Conservation (phyloP, 2,329 filamentous ascomycete species). For the Colletotrichum graminicola region DNA sequence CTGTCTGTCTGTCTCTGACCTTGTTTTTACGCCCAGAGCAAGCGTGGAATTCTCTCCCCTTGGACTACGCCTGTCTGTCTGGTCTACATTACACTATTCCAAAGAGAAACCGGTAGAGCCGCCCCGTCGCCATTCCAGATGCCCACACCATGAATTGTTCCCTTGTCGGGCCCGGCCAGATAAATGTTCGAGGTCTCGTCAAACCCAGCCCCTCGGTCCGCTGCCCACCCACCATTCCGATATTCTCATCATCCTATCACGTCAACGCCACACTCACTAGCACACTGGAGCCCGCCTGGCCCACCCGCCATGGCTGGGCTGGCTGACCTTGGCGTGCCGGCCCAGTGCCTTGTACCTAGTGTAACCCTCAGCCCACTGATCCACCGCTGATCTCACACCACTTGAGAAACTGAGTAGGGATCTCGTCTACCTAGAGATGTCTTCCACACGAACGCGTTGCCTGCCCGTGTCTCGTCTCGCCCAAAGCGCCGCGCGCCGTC, state of each 20-base stretch:
- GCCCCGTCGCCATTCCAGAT: constrained; percentile 17
- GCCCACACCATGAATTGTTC: constrained; percentile 26
- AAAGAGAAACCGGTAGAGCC: not conserved
- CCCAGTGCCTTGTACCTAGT: not conserved
- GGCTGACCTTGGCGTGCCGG: not conserved
- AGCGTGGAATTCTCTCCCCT: constrained; percentile 18
- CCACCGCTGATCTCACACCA: constrained; percentile 23
- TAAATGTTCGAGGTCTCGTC: constrained; percentile 7
- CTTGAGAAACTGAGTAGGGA: not conserved
- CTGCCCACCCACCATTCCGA: not conserved
- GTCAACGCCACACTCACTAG: not conserved
- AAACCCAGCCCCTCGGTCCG: constrained; percentile 33
- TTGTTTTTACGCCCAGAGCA: not conserved
- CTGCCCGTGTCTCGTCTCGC: constrained; percentile 8
- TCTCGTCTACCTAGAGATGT: constrained; percentile 13
- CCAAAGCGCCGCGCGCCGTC: not conserved
- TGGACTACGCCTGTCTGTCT: no score
- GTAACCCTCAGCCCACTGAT: not conserved
- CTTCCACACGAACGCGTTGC: constrained; percentile 19
- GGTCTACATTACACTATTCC: not conserved
- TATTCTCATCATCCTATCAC: constrained; percentile 4
- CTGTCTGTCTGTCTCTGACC: not conserved
- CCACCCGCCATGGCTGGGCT: not conserved
- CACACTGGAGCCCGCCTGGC: not conserved
- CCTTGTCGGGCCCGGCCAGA: constrained; percentile 16